Evolutionary conservation across 495 filamentous ascomycete species (phyloP), one percentile per base, ranked within the genome.

Genomic region (Penicillium antarcticum): DNA sequence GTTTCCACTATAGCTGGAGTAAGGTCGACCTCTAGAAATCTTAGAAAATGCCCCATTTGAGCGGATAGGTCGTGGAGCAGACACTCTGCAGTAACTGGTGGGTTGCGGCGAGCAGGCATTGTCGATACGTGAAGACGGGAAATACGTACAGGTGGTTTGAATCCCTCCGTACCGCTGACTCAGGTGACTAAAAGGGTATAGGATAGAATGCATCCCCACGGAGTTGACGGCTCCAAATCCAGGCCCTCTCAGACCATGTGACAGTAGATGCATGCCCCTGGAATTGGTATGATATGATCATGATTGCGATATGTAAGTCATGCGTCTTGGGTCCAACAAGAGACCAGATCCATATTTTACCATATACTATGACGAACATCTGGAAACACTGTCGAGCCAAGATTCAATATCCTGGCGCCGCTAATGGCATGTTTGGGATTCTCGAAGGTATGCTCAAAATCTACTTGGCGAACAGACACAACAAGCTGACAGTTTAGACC

Each of bases 121-220:
- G 19, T 42, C 39, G 39, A 42, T 42, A 42, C 39, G 21, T 42
- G 39, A 42, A 42, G 9, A 17, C 21, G 24, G 39, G 39, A 42
- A 11, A 42, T n/a, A 42, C 39, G 18, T 42, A 12, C 3, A 12
- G 21, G 8, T 26, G 21, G 39, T 13, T 26, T 18, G 39, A 26
- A 19, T 42, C 10, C 39, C 26, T 4, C 19, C 14, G 19, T 26
- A 21, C 39, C 1, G 39, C 39, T 42, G 39, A 42, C 39, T 42
- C 39, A 42, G 39, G 39, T 42, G 19, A 26, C 39, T 6, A 42
- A 42, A 42, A 23, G 39, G 39, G 39, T 42, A 42, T 42, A 42
- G 39, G 13, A 42, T 42, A 42, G 39, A 42, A 42, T 42, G 39
- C 10, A 42, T 26, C 21, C 39, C 39, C 39, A 42, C 21, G 24